Base-by-base conservation (phyloP, 371 early-diverging fungal genomes). In the Apophysomyces ossiformis region DNA sequence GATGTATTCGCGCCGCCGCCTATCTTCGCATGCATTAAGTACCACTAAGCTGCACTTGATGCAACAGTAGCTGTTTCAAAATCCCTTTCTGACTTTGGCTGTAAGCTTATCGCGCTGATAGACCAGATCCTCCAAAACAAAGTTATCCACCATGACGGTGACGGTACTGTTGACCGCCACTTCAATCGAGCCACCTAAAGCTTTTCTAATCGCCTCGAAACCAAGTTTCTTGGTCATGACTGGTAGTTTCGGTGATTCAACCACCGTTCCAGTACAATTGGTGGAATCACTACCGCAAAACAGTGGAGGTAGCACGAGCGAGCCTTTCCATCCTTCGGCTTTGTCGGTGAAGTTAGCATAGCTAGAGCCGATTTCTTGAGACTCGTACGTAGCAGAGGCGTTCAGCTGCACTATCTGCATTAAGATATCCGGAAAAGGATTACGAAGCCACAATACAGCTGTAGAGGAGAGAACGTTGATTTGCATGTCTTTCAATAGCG, bases 401-500 rank as follows among this genome's bases (percentile, higher is more conserved):
- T 83, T 73, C 12, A 83, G 65, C n/a, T 69, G 67, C 1, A 71
- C 47, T n/a, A 83, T 75, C 4, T 70, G 41, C 61, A 83, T 74
- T 4, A 58, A 26, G 4, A 80, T 62, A n/a, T 68, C 68, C 21
- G 63, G 56, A 58, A 83, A 81, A 0, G 83, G 81, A 35, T 83
- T 83, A 18, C 73, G 61, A 12, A 83, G 58, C 64, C 79, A 81
- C 44, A 81, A 63, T 5, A 79, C 57, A 2, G 72, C 73, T 2
- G 81, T 79, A 4, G 83, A 83, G 7, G 83, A 83, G 7, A 81
- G 36, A 1, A 83, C 60, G 38, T 81, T 77, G 70, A 83, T 70
- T 56, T 74, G 77, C 57, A 76, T 72, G 16, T 77, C 76, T 21
- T 70, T 69, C 45, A 83, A 50, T 15, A 83, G 26, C 6, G 83